Evolutionary conservation across 2,329 filamentous ascomycete species (phyloP), one percentile per base, ranked within the genome.

Genomic region (Fusarium proliferatum): DNA sequence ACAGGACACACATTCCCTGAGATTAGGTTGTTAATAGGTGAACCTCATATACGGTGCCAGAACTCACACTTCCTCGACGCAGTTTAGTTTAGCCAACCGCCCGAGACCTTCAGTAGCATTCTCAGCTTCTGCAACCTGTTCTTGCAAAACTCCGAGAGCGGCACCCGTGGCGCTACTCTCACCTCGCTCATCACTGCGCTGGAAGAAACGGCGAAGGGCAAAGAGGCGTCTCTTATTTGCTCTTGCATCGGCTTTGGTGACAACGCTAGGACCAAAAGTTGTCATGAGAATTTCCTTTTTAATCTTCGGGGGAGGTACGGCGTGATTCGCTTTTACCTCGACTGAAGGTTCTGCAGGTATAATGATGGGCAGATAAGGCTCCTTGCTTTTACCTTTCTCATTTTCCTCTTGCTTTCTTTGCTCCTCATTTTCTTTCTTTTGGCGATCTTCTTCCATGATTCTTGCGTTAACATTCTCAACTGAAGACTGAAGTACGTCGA

Each of bases 1-100:
- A 76, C 91, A 94, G 12, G 90, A 90, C 43, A 89, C 87, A 74
- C 91, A 93, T 82, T 91, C 88, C 5, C 90, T 92, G 6, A 28
- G 12, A 15, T 15, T 15, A 23, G 48, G 16, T 51, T 19, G 41
- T 77, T 61, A 75, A 67, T 30, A 39, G 79, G 55, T 80, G 69
- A 67, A 21, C 17, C 33, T 9, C 19, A 19, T 21, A 26, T n/a
- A n/a, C 28, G 12, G 16, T 43, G 33, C 21, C 26, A 45, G 9
- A 55, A 75, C 81, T 72, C 74, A 82, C 81, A 81, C 71, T 21
- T 78, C 61, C 53, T 76, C 69, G 7, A 64, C 62, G n/a, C 58
- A 15, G 26, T 28, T 39, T 28, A 42, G 17, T 34, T 64, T 69
- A 58, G 39, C 49, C 33, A 56, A 58, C 48, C 28, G 69, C 34